A percentile compares a stretch with the other conserved stretches of the same genome.
Conservation (phyloP, 2,329 filamentous ascomycete genomes). For the Aphanocladium album region DNA sequence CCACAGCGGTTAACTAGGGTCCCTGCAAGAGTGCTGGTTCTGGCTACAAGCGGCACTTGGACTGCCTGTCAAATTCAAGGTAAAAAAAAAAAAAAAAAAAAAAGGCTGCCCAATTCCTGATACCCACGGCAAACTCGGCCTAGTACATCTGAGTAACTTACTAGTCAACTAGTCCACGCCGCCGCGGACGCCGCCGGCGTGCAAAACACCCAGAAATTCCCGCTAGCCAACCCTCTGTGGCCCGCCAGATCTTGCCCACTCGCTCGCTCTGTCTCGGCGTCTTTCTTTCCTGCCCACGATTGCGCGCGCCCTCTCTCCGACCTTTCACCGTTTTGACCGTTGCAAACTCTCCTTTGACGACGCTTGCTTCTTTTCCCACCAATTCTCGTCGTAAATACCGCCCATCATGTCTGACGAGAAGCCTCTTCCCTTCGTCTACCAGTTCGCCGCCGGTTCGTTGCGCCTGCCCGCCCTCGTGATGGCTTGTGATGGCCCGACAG, state of each 20-base stretch:
- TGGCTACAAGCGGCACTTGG: neutral
- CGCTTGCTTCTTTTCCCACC: neutral
- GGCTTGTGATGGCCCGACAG: neutral
- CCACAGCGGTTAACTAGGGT: too few species aligned
- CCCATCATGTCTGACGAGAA: slow-evolving; percentile 60
- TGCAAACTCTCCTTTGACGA: neutral
- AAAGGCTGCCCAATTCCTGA: too few species aligned
- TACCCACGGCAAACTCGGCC: neutral
- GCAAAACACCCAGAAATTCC: neutral
- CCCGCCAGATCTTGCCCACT: slow-evolving; percentile 1
- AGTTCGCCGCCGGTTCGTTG: slow-evolving; percentile 79
- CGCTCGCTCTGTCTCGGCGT: neutral
- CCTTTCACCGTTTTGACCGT: slow-evolving; percentile 5
- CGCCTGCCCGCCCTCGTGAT: neutral
- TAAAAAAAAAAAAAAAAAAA: too few species aligned
- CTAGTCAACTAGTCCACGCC: too few species aligned
- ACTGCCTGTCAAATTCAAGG: neutral
- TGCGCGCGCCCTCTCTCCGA: slow-evolving; percentile 10
- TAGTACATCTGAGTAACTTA: neutral
- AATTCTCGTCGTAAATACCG: slow-evolving; percentile 10
- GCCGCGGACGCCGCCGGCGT: neutral
- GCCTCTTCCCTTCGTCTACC: slow-evolving; percentile 87
- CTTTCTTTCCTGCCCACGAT: neutral
- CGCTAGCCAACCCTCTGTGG: slow-evolving; percentile 1
- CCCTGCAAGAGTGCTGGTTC: too few species aligned